phyloP scores from a whole-genome alignment of 2,329 filamentous ascomycete species.

The Aspergillus ochraceoroseus region DNA sequence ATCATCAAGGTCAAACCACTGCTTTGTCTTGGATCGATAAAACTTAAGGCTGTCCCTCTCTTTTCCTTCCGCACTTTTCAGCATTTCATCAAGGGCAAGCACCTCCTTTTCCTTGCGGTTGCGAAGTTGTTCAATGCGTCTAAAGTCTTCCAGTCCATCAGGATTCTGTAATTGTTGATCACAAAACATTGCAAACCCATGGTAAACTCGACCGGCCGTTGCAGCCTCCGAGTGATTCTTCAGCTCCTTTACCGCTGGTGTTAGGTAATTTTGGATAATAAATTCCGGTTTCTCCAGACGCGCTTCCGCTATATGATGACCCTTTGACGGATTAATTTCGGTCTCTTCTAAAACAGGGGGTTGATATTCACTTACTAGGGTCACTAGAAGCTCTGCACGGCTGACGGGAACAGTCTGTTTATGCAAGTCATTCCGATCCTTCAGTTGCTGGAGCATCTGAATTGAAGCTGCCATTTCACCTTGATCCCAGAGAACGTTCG shows the following conservation, averaged over 20 bases:
- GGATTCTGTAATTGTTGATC: conserved; percentile 87
- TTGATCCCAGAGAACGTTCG: conserved; percentile 89
- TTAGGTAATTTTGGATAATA: conserved; percentile 81
- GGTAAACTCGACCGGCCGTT: conserved; percentile 82
- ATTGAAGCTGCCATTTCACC: conserved; percentile 87
- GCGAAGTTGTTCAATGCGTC: conserved; percentile 70
- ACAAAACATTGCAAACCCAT: conserved; percentile 92
- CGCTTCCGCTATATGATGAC: conserved; percentile 82
- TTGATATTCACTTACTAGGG: conserved; percentile 53
- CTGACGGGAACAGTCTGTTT: conserved; percentile 68
- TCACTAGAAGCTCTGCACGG: conserved; percentile 74
- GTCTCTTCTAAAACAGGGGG: background rate
- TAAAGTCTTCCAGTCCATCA: conserved; percentile 77
- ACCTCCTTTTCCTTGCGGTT: conserved; percentile 79
- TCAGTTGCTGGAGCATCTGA: conserved; percentile 73
- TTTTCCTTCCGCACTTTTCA: conserved; percentile 46
- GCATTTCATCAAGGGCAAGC: conserved; percentile 61
- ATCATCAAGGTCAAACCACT: conserved; percentile 86
- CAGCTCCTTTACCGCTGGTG: conserved; percentile 76
- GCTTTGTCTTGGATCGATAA: conserved; percentile 66
- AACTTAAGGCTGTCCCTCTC: conserved; percentile 56
- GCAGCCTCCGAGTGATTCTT: conserved; percentile 61
- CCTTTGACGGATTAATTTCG: conserved; percentile 42
- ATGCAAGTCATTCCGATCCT: conserved; percentile 56
- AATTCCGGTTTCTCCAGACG: conserved; percentile 84